Base-by-base conservation (phyloP, 2,329 filamentous ascomycete genomes). In the Penicillium janthinellum region DNA sequence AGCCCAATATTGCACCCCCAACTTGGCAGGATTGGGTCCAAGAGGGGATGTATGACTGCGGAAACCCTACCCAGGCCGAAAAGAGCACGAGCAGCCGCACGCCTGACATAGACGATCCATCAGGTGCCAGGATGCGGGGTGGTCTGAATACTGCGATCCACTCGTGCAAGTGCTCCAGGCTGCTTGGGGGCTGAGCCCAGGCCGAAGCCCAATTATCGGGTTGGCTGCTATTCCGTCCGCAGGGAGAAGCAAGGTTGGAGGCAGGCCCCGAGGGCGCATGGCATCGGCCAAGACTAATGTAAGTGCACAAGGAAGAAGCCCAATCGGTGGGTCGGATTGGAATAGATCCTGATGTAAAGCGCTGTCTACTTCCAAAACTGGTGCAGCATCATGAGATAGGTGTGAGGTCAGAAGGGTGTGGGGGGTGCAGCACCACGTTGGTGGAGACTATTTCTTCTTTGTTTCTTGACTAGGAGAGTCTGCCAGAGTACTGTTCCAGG, bases 81-180 rank as follows among this genome's bases (percentile, higher is more conserved):
- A 49, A 31, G 6, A 17, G 34, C 25, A 51, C 17, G 4, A 41
- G 28, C 37, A 52, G 52, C 58, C 41, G 41, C 54, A 60, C 25
- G 53, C 51, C 59, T 62, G 59, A 58, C 60, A 58, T 25, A 50
- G 55, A 50, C 39, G 51, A 52, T 64, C 41, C 42, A 54, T 64
- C 63, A 64, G 54, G 53, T 62, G 59, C 49, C 20, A 17, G 42
- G 52, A 41, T 48, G 31, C 20, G 28, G 14, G 5, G 35, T 39
- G 54, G 48, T 49, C 45, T 53, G 35, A 49, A 47, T 22, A 34
- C 4, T 20, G 45, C 45, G 39, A 25, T 38, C 57, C 55, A 62
- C 44, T 59, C 45, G 52, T 54, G 39, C 14, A 17, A 12, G 12
- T 51, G 61, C 28, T 56, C 10, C 41, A 42, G 31, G 50, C 31